Evolutionary conservation across 169 alveolate genomes (phyloP).

Genomic region (Plasmodium sp.): DNA sequence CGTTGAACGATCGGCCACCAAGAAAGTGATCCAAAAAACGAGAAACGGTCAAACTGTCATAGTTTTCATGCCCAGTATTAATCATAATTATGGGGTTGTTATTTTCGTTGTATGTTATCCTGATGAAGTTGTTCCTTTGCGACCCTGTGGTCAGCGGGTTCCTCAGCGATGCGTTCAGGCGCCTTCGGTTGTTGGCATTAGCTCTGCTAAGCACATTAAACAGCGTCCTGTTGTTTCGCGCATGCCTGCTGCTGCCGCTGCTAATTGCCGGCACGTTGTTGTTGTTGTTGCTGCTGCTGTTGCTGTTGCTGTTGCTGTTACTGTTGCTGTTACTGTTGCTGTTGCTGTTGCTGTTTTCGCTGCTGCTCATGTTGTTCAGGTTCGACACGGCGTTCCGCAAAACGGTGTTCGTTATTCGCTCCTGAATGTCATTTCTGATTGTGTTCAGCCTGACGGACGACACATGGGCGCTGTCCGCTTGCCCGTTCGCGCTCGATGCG

Average conservation of each 20-base stretch:
- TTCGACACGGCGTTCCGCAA: constrained; percentile 13
- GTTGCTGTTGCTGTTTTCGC: not conserved
- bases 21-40: constrained; percentile 58
- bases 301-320: not conserved
- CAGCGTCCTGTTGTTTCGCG: constrained; percentile 5
- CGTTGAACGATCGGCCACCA: constrained; percentile 25
- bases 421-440: constrained; percentile 26
- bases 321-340: not conserved
- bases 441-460: not conserved
- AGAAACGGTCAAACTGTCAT: constrained; percentile 53
- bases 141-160: not conserved
- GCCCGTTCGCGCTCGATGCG: not conserved
- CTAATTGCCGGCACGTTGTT: not conserved
- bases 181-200: constrained; percentile 15
- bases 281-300: not conserved
- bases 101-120: constrained; percentile 66
- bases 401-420: constrained; percentile 16
- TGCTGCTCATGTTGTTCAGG: not conserved
- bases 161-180: constrained; percentile 39
- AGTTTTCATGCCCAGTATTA: constrained; percentile 66
- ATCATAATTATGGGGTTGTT: constrained; percentile 64
- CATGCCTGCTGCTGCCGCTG: not conserved
- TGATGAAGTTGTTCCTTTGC: constrained; percentile 52
- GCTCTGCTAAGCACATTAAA: constrained; percentile 14
- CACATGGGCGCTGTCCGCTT: not conserved